These are phyloP conservation scores for Cercospora janseana DNA, from an alignment of 2,329 filamentous ascomycete species.

Conservation along the genomic window DNA sequence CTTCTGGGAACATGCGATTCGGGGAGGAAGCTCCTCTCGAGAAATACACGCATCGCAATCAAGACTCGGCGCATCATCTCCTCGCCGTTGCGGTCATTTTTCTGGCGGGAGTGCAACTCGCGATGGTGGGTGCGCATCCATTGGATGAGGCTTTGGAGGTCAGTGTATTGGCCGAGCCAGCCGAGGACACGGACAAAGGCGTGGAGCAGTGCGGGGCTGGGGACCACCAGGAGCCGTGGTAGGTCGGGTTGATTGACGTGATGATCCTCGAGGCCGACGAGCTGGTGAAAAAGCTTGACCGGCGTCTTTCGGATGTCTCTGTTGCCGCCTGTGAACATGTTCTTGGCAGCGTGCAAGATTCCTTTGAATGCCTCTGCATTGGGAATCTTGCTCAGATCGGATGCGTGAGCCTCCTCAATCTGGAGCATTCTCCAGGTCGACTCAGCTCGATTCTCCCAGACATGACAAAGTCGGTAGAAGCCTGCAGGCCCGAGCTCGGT, in stretches of 20 bases:
- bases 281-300: background rate
- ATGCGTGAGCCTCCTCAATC: background rate
- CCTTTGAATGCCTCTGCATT: background rate
- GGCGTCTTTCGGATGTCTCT: background rate
- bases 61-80: conserved; percentile 40
- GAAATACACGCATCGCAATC: conserved; percentile 43
- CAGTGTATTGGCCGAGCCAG: conserved; percentile 57
- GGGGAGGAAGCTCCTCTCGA: conserved; percentile 39
- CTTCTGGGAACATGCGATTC: no score
- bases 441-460: conserved; percentile 35
- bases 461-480: conserved; percentile 36
- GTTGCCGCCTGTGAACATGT: background rate
- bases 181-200: conserved; percentile 64
- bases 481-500: conserved; percentile 38
- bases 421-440: conserved; percentile 24
- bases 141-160: conserved; percentile 55
- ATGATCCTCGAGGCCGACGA: background rate
- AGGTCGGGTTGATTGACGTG: conserved; percentile 13
- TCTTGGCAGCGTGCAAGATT: background rate
- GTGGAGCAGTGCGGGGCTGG: conserved; percentile 53
- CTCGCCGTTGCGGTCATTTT: conserved; percentile 34
- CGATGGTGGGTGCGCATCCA: conserved; percentile 61
- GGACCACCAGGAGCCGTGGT: conserved; percentile 42
- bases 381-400: background rate
- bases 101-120: conserved; percentile 32